Conservation (phyloP, 1,284 basidiomycete species). For the Bondarzewia mesenterica region DNA sequence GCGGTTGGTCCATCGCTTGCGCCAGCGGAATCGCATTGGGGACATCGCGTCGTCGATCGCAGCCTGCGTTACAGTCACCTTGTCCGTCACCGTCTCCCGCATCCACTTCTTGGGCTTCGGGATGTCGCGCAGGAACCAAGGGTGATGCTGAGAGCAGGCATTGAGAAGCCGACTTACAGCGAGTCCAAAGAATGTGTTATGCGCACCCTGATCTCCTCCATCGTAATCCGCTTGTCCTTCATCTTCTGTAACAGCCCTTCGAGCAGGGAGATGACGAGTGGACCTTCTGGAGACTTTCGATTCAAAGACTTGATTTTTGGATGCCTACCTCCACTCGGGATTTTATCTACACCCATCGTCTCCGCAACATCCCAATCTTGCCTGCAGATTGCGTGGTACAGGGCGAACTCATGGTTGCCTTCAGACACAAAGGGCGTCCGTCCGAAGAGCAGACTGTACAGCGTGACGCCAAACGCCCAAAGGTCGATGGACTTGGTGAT, state of each 20-base stretch:
- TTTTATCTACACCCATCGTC: constrained; percentile 68
- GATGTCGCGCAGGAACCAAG: constrained; percentile 78
- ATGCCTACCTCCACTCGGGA: constrained; percentile 55
- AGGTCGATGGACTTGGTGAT: constrained; percentile 96
- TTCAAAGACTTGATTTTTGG: constrained; percentile 23
- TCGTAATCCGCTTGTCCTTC: constrained; percentile 66
- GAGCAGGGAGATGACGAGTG: constrained; percentile 66
- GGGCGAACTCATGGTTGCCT: constrained; percentile 63
- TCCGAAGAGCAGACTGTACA: constrained; percentile 93
- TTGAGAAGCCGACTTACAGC: constrained; percentile 5
- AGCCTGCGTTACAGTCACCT: constrained; percentile 63
- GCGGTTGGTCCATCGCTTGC: constrained; percentile 32
- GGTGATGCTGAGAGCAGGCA: constrained; percentile 36
- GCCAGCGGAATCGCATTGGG: constrained; percentile 47
- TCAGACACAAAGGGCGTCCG: constrained; percentile 62
- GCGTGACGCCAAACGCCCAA: constrained; percentile 98
- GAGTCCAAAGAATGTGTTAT: constrained; percentile 6
- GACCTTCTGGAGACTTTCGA: constrained; percentile 36
- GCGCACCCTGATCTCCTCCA: constrained; percentile 82
- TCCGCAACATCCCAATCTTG: constrained; percentile 69
- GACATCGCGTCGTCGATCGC: constrained; percentile 79
- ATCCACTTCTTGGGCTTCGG: constrained; percentile 74
- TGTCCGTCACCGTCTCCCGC: constrained; percentile 59
- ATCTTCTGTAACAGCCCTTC: constrained; percentile 82
- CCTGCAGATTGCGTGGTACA: constrained; percentile 82